A percentile compares a stretch with the other conserved stretches of the same genome.
These are phyloP conservation scores for Aureoboletus auriporus DNA, from an alignment of 768 basidiomycete species.

Conservation along the genomic window DNA sequence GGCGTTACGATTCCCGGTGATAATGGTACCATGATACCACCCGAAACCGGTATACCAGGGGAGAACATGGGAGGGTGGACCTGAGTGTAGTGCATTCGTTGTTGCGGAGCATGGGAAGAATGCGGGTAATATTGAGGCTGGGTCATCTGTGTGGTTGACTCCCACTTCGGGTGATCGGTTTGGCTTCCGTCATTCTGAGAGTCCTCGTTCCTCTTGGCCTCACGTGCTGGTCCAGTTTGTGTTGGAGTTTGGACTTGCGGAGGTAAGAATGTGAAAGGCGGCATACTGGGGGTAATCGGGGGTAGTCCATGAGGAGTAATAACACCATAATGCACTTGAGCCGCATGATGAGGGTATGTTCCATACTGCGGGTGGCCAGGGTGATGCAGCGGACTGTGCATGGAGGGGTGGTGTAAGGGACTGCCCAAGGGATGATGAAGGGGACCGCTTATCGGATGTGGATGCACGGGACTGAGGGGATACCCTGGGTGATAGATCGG, in stretches of 20 bases:
- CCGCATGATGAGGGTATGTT: constrained; percentile 20
- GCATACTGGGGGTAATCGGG: constrained; percentile 97
- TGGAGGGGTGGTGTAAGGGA: constrained; percentile 28
- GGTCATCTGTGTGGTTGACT: constrained; percentile 2
- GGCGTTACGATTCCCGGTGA: constrained; percentile 23
- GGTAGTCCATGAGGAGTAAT: constrained; percentile 81
- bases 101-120: constrained; percentile 12
- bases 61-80: constrained; percentile 26
- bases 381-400: constrained; percentile 30
- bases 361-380: constrained; percentile 28
- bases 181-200: constrained; percentile 7
- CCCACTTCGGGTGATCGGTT: constrained; percentile 1
- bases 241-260: constrained; percentile 34
- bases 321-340: constrained; percentile 28
- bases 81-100: constrained; percentile 22
- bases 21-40: constrained; percentile 26
- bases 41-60: constrained; percentile 29
- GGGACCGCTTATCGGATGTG: constrained; percentile 29
- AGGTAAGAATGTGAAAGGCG: constrained; percentile 81
- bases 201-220: constrained; percentile 2
- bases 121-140: constrained; percentile 12
- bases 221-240: constrained; percentile 16
- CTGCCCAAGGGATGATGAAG: constrained; percentile 38
- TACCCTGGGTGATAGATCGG: constrained; percentile 38
- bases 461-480: constrained; percentile 26